A percentile compares a stretch with the other conserved stretches of the same genome.
These are phyloP conservation scores for Dioscorea zingiberensis DNA, from an alignment of 106 monocot species.

Conservation along the genomic window DNA sequence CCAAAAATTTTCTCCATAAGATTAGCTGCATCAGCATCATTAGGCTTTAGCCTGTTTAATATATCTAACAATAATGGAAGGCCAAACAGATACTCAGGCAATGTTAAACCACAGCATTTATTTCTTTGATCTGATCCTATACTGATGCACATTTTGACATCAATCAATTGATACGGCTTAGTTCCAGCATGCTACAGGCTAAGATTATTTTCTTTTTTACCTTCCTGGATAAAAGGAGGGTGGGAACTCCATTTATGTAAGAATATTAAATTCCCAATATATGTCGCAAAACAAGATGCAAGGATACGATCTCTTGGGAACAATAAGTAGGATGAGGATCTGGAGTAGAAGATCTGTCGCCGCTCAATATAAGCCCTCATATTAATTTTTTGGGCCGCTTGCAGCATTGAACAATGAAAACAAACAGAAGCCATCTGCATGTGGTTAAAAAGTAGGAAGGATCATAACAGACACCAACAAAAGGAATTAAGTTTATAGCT, in stretches of 20 bases:
- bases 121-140: neutral
- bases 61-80: conserved; percentile 35
- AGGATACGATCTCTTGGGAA: conserved; percentile 37
- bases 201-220: neutral
- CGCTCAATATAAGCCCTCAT: conserved; percentile 18
- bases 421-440: conserved; percentile 9
- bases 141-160: neutral
- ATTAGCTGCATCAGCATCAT: conserved; percentile 32
- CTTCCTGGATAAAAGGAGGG: neutral
- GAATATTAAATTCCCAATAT: neutral
- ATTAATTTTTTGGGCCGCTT: conserved; percentile 7
- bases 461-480: neutral
- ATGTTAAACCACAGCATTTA: neutral
- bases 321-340: conserved; percentile 2
- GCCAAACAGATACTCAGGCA: neutral
- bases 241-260: neutral
- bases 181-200: neutral
- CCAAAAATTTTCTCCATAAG: conserved; percentile 48
- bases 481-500: neutral
- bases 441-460: neutral
- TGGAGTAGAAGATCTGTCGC: conserved; percentile 19
- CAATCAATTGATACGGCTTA: neutral
- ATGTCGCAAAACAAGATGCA: neutral
- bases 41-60: conserved; percentile 35
- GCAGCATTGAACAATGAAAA: conserved; percentile 21